Percentiles rank a stretch among this genome's conserved stretches.
phyloP scores from a whole-genome alignment of 2,329 filamentous ascomycete genomes.

The Exserohilum rostratum region DNA sequence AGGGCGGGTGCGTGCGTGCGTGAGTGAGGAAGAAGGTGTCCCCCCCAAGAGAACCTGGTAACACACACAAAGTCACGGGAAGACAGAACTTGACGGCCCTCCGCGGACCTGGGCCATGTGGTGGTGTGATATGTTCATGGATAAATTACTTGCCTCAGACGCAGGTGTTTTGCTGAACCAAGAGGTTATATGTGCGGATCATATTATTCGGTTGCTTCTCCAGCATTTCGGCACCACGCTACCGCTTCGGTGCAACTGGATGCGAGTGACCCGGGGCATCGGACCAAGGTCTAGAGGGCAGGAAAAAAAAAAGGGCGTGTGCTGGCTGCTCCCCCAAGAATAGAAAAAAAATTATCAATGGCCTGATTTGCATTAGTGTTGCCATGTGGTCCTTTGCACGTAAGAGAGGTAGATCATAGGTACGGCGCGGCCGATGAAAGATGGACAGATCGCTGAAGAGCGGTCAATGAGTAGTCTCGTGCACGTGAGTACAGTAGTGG shows the following conservation, averaged over 20 bases:
- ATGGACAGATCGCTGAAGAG: background rate
- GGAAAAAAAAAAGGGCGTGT: background rate
- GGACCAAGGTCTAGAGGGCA: background rate
- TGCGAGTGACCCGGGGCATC: background rate
- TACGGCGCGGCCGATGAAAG: background rate
- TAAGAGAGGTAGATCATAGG: background rate
- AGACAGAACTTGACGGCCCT: background rate
- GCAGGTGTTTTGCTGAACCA: background rate
- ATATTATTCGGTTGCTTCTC: background rate
- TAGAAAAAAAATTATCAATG: slow-evolving; percentile 10
- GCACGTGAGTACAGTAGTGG: background rate
- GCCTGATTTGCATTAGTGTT: slow-evolving; percentile 5
- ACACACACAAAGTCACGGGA: background rate
- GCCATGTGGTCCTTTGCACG: background rate
- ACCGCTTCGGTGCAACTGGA: background rate
- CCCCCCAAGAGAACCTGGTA: background rate
- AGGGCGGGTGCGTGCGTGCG: background rate
- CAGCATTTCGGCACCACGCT: background rate
- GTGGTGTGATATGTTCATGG: background rate
- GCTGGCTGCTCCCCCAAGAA: background rate
- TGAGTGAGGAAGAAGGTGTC: background rate
- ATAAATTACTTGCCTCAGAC: background rate
- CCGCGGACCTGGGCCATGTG: background rate
- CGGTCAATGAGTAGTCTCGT: background rate
- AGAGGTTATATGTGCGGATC: background rate